Evolutionary conservation across 2,329 filamentous ascomycete genomes (phyloP), one percentile per base, ranked within the genome.

Genomic region (Neopestalotiopsis rosae): DNA sequence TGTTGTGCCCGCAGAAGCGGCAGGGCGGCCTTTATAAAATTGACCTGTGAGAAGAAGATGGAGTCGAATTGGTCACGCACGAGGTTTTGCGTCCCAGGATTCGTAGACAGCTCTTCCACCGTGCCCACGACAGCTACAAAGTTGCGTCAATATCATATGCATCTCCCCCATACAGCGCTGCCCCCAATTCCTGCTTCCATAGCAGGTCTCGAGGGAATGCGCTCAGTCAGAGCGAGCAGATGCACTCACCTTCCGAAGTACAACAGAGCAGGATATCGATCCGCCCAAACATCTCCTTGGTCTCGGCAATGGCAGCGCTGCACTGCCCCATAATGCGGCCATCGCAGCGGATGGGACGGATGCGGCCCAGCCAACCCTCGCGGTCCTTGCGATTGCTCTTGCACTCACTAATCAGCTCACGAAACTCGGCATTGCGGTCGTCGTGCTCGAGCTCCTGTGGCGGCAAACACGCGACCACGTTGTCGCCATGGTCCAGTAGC

Each of bases 1-100:
- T 92, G 91, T 76, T 95, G 92, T 70, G 87, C 86, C 58, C 96
- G 88, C 79, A 98, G 91, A 67, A 91, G 87, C 0, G 95, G 94
- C 28, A 99, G 85, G 1, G 91, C 87, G 14, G 95, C 93, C 79
- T 96, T 97, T 83, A 98, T 97, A 78, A 97, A 94, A 81, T 98
- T 98, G 79, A 98, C 92, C 69, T 97, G 94, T 0, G 94, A 94
- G 80, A 98, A 98, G 85, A 97, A 98, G 75, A 97, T 94, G 71
- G 90, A 91, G 80, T 98, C 95, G 79, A 98, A 98, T 79, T 98
- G 95, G 76, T 97, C 93, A 70, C 93, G 90, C 45, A 97, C 91
- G 20, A 98, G 87, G 69, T 91, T 94, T 73, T 91, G 88, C 1
- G 94, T 94, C 58, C 90, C 88, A 4, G 87, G 86, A 30, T 87